Percentiles rank a stretch among this genome's conserved stretches.
These are phyloP conservation scores for Durio zibethinus DNA, from an alignment of 345 rosid genomes.

Conservation along the genomic window DNA sequence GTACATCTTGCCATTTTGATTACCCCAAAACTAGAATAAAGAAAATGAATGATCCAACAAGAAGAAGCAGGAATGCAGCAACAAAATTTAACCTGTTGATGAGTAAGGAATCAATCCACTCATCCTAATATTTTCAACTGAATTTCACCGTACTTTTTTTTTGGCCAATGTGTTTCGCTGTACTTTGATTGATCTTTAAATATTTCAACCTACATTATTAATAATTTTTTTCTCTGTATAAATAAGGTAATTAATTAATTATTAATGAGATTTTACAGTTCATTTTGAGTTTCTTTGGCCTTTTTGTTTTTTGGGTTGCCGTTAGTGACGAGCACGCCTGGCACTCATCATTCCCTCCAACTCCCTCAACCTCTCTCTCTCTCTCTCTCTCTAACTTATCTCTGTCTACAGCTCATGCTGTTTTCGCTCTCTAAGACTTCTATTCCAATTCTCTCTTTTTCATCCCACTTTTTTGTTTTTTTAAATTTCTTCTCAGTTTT, in stretches of 20 bases:
- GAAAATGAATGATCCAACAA: neutral
- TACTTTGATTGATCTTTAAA: constrained; percentile 1
- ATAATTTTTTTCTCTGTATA: neutral
- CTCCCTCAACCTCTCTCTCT: constrained; percentile 20
- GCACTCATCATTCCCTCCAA: constrained; percentile 85
- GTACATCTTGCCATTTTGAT: neutral
- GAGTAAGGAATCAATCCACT: neutral
- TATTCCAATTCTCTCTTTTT: constrained; percentile 24
- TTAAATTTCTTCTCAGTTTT: constrained; percentile 22
- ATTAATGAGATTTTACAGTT: constrained; percentile 28
- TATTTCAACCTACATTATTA: neutral
- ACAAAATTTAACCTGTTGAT: neutral
- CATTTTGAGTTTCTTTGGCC: neutral
- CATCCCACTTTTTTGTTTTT: constrained; percentile 25
- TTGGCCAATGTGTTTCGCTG: too few relatives aligned
- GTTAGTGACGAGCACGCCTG: constrained; percentile 99
- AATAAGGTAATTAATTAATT: neutral
- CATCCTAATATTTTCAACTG: neutral
- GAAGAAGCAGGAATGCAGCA: neutral
- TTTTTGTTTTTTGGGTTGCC: constrained; percentile 34
- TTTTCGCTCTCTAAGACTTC: constrained; percentile 30
- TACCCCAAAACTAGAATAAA: neutral
- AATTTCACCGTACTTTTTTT: too few relatives aligned
- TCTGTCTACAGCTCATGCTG: constrained; percentile 25
- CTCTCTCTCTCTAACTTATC: constrained; percentile 31